Base-by-base conservation (phyloP, 73 alveolate genomes). In the Effrenium voratum region DNA sequence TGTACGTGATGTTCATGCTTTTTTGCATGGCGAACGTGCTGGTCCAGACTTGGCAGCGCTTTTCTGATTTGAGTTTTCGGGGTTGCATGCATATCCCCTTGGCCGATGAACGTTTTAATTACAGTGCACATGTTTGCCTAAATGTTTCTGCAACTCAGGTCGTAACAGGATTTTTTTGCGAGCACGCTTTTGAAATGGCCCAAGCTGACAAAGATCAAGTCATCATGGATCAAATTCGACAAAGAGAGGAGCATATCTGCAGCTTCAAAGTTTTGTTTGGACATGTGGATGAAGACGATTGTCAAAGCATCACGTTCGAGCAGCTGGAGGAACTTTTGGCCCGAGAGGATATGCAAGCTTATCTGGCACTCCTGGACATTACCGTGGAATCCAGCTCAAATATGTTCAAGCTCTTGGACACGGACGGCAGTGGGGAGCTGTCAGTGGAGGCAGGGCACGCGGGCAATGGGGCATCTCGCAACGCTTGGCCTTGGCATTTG, bases 1-100 rank as follows among this genome's bases (percentile, higher is more conserved):
- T 72, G 49, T 72, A 72, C 16, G 82, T 72, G 3, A 72, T 72
- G 82, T 72, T 72, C 82, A 72, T 72, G 82, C 82, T 72, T 36
- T 72, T 72, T 47, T 72, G 82, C 82, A 72, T 72, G 82, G 82
- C 82, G 36, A 72, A 72, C 82, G 82, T 72, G 46, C 49, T 72
- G n/a, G n/a, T n/a, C n/a, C n/a, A n/a, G n/a, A n/a, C 19, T 52
- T 52, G 63, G 63, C 26, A 19, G 63, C 63, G 8, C 26, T 52
- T 52, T 12, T 12, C 30, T 10, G 68, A 55, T 22, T 55, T 55
- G 10, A 55, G 68, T 22, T 13, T 22, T 55, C 10, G 30, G 10
- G 68, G 30, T 55, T 55, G 68, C 68, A 55, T 13, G n/a, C n/a
- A n/a, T n/a, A n/a, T n/a, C n/a, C n/a, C n/a, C n/a, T n/a, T n/a